phyloP scores from a whole-genome alignment of 2,329 filamentous ascomycete genomes.

The Colletotrichum gigasporum region DNA sequence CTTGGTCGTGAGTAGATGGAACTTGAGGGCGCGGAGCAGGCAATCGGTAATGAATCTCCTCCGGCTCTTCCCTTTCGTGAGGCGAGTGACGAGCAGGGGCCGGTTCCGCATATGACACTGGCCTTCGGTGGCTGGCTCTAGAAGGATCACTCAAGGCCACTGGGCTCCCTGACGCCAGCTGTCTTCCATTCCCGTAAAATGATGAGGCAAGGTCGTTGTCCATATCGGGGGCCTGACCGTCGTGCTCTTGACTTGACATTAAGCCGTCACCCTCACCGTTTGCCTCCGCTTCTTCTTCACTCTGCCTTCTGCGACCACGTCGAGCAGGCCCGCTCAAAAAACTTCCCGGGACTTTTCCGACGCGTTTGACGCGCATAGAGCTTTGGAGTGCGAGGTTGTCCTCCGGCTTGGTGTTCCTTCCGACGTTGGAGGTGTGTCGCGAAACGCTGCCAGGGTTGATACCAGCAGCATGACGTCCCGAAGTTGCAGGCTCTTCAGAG shows the following conservation, averaged over 20 bases:
- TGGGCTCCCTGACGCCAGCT: conserved; percentile 68
- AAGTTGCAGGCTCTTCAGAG: conserved; percentile 59
- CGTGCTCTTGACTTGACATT: conserved; percentile 51
- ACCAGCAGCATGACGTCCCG: conserved; percentile 56
- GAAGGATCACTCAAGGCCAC: conserved; percentile 57
- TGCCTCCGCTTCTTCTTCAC: conserved; percentile 69
- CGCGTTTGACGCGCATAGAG: conserved; percentile 80
- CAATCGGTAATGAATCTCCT: conserved; percentile 61
- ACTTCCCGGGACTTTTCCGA: conserved; percentile 78
- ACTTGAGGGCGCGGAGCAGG: conserved; percentile 65
- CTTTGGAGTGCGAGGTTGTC: conserved; percentile 75
- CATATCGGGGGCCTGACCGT: conserved; percentile 48
- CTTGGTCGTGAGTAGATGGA: conserved; percentile 78
- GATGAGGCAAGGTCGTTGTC: conserved; percentile 53
- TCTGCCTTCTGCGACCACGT: conserved; percentile 74
- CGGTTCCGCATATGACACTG: conserved; percentile 48
- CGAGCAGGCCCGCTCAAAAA: conserved; percentile 84
- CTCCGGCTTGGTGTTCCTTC: conserved; percentile 58
- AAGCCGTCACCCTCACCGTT: conserved; percentile 53
- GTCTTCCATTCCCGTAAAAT: conserved; percentile 54
- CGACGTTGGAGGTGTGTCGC: conserved; percentile 60
- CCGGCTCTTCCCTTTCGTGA: conserved; percentile 46
- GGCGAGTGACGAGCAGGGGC: conserved; percentile 44
- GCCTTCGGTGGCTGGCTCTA: conserved; percentile 52
- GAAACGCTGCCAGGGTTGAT: conserved; percentile 62